phyloP scores from a whole-genome alignment of 202 grass and related monocot genomes.

The Bolboschoenoplectus hybrid region DNA sequence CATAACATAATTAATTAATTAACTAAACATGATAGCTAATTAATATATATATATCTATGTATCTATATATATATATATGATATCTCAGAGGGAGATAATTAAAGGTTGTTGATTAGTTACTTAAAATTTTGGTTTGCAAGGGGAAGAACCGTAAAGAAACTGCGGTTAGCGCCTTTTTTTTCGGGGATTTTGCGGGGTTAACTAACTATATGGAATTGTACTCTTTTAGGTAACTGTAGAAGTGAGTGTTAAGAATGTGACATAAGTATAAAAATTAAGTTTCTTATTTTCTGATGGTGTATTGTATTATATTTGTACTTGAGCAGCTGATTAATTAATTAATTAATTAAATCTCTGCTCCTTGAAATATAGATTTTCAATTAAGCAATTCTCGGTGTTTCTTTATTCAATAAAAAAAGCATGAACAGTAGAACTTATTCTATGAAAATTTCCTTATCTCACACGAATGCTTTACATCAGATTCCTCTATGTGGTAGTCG shows the following conservation, averaged over 20 bases:
- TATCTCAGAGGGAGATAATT: background rate
- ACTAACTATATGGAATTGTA: slow-evolving; percentile 38
- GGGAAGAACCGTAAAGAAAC: background rate
- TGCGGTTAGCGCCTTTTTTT: slow-evolving; percentile 8
- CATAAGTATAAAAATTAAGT: slow-evolving; percentile 1
- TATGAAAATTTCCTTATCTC: background rate
- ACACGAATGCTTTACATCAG: background rate
- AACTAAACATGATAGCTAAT: slow-evolving; percentile 1
- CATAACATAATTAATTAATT: background rate
- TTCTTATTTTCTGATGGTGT: slow-evolving; percentile 13
- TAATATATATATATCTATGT: background rate
- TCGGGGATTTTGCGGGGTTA: background rate
- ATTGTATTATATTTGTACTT: slow-evolving; percentile 9
- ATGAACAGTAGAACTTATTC: background rate
- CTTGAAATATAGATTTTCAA: background rate
- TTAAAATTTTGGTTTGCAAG: slow-evolving; percentile 18
- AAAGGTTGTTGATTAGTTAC: slow-evolving; percentile 7
- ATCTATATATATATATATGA: background rate
- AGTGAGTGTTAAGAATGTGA: slow-evolving; percentile 12
- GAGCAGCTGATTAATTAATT: slow-evolving; percentile 1
- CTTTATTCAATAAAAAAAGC: background rate
- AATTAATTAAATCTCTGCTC: background rate
- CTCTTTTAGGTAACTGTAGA: slow-evolving; percentile 17
- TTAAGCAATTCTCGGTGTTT: background rate
- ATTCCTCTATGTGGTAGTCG: background rate